Evolutionary conservation across 257 asterid species (phyloP), one percentile per base, ranked within the genome.

Genomic region (Solanum arcanum): DNA sequence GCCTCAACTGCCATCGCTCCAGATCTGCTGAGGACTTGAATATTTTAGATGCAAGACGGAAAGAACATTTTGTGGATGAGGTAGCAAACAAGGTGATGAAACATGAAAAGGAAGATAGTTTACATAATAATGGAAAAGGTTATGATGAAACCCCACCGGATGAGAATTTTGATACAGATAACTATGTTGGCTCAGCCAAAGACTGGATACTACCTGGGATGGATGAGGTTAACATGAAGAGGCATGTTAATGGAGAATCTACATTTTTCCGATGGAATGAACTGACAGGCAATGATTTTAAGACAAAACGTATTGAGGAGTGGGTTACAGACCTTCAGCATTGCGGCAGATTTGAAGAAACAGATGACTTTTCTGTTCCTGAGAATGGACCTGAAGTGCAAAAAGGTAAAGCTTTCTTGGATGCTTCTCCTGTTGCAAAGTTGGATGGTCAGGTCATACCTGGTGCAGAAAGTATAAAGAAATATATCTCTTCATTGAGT

Each of bases 291-390:
- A 88, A 92, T 92, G 98, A 97, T 89, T 95, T 94, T 85, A 93
- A 89, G 90, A 86, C 90, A 9, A 94, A 93, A 74, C 92, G 99
- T 86, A 94, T 95, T 72, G 96, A 97, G 93, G 95, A 95, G 35
- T 97, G 99, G 99, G 99, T 97, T 46, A 73, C 42, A 73, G 94
- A 94, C 91, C 96, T 94, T 91, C 98, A 94, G 92, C 90, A 91
- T 88, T 92, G 93, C 86, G 90, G 88, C 83, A 93, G 93, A 31
- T 62, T 90, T 90, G 98, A 94, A 73, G 96, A 92, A 80, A 86
- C 92, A 64, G 82, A 88, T 42, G 98, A 89, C 77, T 64, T 86
- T 60, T 87, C 88, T 86, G 78, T 90, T 68, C 78, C 86, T 46
- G 89, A 91, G 69, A 73, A 47, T 72, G 94, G 86, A 88, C 87